Evolutionary conservation across 345 rosid species (phyloP), one percentile per base, ranked within the genome.

Genomic region (Nasturtium officinale): DNA sequence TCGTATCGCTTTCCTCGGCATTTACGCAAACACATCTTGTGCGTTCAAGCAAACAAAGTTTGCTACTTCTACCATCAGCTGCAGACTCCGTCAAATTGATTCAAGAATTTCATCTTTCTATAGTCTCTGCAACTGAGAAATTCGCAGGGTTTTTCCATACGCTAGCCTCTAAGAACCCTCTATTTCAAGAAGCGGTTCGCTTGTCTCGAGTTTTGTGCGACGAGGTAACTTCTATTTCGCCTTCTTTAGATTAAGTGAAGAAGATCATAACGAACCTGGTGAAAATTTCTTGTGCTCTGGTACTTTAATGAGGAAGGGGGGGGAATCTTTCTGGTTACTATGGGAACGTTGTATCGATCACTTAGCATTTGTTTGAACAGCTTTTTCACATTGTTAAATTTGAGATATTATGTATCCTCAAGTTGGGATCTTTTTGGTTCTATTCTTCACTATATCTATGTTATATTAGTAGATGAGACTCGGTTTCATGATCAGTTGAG

Each of bases 101-200:
- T 5, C 79, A 81, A 25, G 82, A 84, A 8, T 69, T 86, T 15
- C 90, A 83, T 51, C 29, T 29, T 5, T 83, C 88, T n/a, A 2
- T 89, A 50, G 38, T 68, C 47, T 85, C 90, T 13, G 57, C 82
- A 1, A 78, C 87, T 46, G 82, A 83, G 33, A 75, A 81, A 40
- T 78, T 79, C 50, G 13, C 79, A 45, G 78, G 75, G 3, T 72
- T 80, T 54, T 45, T 87, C 23, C 79, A 80, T 46, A 65, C 72
- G 0, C 37, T 91, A 6, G 87, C 83, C n/a, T 82, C 84, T 42
- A 78, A 50, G 61, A 89, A 82, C 71, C 89, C 92, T 2, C 7
- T 87, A 9, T 53, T 84, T 62, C 79, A 79, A 54, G 85, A 79
- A 50, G 45, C 85, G 11, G 53, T 79, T 55, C 81, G 82, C 30